Evolutionary conservation across 345 rosid species (phyloP), one percentile per base, ranked within the genome.

Genomic region (Eucalyptus cloeziana): DNA sequence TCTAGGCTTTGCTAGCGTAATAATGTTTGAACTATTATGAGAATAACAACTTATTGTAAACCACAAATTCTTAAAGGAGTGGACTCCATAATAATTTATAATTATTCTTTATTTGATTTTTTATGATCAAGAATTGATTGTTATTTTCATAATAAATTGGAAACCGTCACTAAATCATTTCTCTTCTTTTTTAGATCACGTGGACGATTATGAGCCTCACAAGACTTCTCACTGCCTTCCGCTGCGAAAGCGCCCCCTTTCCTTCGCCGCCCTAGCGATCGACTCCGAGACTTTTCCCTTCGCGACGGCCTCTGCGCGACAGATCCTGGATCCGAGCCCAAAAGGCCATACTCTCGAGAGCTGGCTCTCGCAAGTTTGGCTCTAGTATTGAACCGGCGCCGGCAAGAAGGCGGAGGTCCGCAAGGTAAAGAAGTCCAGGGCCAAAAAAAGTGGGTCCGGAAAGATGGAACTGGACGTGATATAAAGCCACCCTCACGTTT

Each of bases 131-230:
- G 24, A 52, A 19, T 3, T 17, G 4, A 52, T 52, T 52, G 1
- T 19, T 52, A 19, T 52, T 52, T 1, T 52, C 22, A 52, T 2
- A 7, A 0, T 7, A 52, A 4, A 52, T 52, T 52, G 3, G 7
- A 7, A 52, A 7, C 8, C 1, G 3, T 52, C 10, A 52, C 1
- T 8, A 2, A 52, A 52, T 52, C 56, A 7, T 52, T 52, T 52
- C 2, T 17, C 9, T 17, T 56, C 3, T 30, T 1, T 7, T 13
- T 30, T 0, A 14, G 2, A n/a, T 64, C 37, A 58, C 1, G 64
- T 58, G 64, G 30, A 58, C 12, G 19, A 64, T 4, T 4, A 67
- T 4, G 67, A 60, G 14, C 64, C n/a, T 58, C n/a, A 1, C 2
- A 54, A 54, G 25, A 54, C 25, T 58, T 24, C 12, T 4, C 30